Base-by-base conservation (phyloP, 805 yeast species). In the Cyberlindnera galapagoensis region DNA sequence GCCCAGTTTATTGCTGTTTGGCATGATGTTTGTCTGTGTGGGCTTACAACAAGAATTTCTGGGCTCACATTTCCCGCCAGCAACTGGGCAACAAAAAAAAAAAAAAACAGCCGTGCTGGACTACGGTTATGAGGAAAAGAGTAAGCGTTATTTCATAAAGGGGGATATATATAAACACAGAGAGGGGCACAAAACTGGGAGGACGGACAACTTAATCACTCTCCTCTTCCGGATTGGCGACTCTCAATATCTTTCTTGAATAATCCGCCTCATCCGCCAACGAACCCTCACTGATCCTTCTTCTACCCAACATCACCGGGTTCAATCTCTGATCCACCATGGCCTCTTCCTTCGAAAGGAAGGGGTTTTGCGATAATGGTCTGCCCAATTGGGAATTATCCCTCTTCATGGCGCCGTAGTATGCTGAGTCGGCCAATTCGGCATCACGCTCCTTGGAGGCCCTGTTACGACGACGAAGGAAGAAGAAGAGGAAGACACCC, bases 161-260 rank as follows among this genome's bases (percentile, higher is more conserved):
- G n/a, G n/a, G n/a, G n/a, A n/a, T n/a, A n/a, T n/a, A n/a, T n/a
- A n/a, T n/a, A n/a, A n/a, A n/a, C n/a, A n/a, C n/a, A n/a, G n/a
- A n/a, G n/a, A n/a, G n/a, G n/a, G n/a, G n/a, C n/a, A n/a, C n/a
- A n/a, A n/a, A n/a, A n/a, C n/a, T n/a, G n/a, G n/a, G n/a, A n/a
- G n/a, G n/a, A n/a, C n/a, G n/a, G n/a, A n/a, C n/a, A n/a, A n/a
- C n/a, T n/a, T n/a, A n/a, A n/a, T n/a, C n/a, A n/a, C n/a, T n/a
- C n/a, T n/a, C n/a, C n/a, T 70, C 77, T 54, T 85, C 95, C 1
- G 96, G 95, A 50, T 88, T 88, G 21, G 94, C 88, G 9, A 88
- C 94, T 38, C 86, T 79, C 28, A 88, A 64, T 13, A 84, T 76
- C 60, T 85, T 85, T 51, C 87, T 67, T 30, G 83, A 69, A 58